These are phyloP conservation scores for Davidsoniella virescens DNA, from an alignment of 2,329 filamentous ascomycete genomes.

Conservation along the genomic window DNA sequence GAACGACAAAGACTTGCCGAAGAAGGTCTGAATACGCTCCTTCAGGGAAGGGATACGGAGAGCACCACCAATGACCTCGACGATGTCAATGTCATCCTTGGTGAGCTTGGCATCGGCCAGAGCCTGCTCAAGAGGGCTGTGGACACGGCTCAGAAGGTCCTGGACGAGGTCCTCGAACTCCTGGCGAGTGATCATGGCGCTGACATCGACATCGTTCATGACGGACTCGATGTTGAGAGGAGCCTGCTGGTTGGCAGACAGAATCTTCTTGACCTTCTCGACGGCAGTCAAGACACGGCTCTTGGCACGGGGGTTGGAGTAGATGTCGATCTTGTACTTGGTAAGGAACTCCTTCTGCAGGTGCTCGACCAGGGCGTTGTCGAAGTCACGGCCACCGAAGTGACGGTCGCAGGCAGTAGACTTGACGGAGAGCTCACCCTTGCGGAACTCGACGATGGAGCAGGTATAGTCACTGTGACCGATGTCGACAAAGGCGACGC, in stretches of 20 bases:
- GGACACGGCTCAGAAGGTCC: constrained; percentile 61
- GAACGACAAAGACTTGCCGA: constrained; percentile 83
- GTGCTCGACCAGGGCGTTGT: constrained; percentile 87
- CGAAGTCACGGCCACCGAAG: constrained; percentile 94
- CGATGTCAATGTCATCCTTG: constrained; percentile 76
- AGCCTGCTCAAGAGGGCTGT: constrained; percentile 69
- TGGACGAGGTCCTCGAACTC: constrained; percentile 85
- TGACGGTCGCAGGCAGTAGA: constrained; percentile 84
- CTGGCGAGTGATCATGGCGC: constrained; percentile 75
- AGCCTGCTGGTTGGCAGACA: constrained; percentile 86
- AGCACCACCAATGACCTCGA: constrained; percentile 90
- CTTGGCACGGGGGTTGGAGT: constrained; percentile 74
- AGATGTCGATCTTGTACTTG: constrained; percentile 95
- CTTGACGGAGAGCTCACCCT: constrained; percentile 91
- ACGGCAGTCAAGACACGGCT: constrained; percentile 75
- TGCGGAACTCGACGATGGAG: constrained; percentile 90
- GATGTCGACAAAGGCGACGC: constrained; percentile 85
- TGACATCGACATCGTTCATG: constrained; percentile 95
- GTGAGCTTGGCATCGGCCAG: constrained; percentile 86
- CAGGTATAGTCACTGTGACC: constrained; percentile 92
- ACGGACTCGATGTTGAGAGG: constrained; percentile 94
- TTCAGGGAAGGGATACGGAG: constrained; percentile 90
- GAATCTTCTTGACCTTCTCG: constrained; percentile 96
- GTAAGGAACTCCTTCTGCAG: constrained; percentile 92
- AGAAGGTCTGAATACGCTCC: constrained; percentile 76